phyloP scores from a whole-genome alignment of 169 alveolate species.

The Cryptosporidium sp. region DNA sequence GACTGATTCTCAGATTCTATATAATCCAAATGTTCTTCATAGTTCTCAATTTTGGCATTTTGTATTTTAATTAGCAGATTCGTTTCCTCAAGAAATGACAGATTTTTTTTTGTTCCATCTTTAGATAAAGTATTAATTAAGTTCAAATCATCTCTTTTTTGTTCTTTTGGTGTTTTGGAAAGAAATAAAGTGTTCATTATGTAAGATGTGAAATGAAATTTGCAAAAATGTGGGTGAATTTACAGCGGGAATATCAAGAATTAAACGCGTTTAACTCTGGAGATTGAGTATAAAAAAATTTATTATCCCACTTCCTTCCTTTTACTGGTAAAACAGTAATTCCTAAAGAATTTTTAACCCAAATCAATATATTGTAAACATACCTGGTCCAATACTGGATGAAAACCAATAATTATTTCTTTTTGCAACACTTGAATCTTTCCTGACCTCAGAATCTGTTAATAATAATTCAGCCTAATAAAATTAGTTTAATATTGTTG shows the following conservation, averaged over 20 bases:
- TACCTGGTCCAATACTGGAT: constrained; percentile 39
- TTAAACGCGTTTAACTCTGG: not conserved
- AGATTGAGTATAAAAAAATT: constrained; percentile 17
- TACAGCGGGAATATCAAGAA: constrained; percentile 1
- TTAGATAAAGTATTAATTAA: not conserved
- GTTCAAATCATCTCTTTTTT: not conserved
- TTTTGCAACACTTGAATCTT: not conserved
- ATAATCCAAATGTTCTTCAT: not conserved
- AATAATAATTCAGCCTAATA: constrained; percentile 46
- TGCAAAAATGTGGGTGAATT: not conserved
- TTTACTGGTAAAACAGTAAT: constrained; percentile 27
- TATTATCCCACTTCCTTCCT: constrained; percentile 48
- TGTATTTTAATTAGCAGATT: constrained; percentile 17
- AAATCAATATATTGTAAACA: not conserved
- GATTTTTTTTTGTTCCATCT: not conserved
- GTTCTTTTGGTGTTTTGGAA: constrained; percentile 20
- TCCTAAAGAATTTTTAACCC: not conserved
- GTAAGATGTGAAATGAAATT: not conserved
- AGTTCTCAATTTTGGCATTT: not conserved
- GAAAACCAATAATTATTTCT: constrained; percentile 43
- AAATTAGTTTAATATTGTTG: not conserved
- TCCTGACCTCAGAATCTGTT: constrained; percentile 39
- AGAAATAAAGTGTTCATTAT: constrained; percentile 5
- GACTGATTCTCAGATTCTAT: not conserved
- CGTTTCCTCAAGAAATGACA: not conserved